Evolutionary conservation across 345 rosid species (phyloP).

Genomic region (Gossypium sturtianum): DNA sequence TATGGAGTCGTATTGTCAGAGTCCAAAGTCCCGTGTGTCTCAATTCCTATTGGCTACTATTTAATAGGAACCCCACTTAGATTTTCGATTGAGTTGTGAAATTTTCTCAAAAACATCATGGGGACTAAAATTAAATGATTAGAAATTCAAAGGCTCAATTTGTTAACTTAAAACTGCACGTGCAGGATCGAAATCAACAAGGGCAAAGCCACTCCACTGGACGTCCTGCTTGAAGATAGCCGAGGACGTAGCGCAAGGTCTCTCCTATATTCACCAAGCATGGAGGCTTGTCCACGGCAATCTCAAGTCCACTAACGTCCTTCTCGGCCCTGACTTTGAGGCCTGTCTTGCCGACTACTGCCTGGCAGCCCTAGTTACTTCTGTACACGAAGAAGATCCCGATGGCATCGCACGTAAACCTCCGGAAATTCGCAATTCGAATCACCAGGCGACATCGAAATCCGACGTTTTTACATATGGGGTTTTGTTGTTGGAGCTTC

Average conservation of each 20-base stretch:
- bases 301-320: constrained; percentile 74
- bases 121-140: not conserved
- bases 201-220: constrained; percentile 85
- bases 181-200: constrained; percentile 74
- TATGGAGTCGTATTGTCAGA: not conserved
- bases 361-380: constrained; percentile 41
- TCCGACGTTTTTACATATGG: constrained; percentile 78
- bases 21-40: not conserved
- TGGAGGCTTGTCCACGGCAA: constrained; percentile 95
- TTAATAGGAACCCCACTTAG: not conserved
- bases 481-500: constrained; percentile 62
- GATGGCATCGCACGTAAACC: constrained; percentile 43
- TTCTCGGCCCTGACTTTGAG: constrained; percentile 82
- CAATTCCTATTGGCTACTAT: not conserved
- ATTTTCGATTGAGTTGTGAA: not conserved
- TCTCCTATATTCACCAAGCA: constrained; percentile 89
- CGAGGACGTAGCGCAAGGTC: constrained; percentile 90
- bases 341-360: constrained; percentile 78
- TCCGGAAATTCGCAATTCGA: constrained; percentile 45
- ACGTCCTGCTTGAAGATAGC: constrained; percentile 88
- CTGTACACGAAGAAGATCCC: constrained; percentile 26
- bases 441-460: constrained; percentile 43
- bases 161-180: not conserved
- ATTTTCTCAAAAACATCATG: not conserved
- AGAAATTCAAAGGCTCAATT: not conserved